A percentile compares a stretch with the other conserved stretches of the same genome.
These are phyloP conservation scores for Verticillium albo-atrum DNA, from an alignment of 2,329 filamentous ascomycete species.

Conservation along the genomic window DNA sequence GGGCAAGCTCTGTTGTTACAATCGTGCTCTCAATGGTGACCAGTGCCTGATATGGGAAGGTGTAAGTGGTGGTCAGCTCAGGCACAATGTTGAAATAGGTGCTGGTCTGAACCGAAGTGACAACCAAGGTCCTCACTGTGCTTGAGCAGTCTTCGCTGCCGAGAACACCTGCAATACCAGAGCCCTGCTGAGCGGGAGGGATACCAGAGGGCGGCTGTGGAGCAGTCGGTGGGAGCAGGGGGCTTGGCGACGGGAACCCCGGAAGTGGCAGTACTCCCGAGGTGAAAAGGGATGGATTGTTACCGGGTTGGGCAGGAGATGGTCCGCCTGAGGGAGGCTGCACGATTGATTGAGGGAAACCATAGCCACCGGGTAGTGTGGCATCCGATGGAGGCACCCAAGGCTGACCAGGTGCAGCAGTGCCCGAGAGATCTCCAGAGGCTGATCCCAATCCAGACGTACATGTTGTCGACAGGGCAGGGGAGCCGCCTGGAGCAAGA, in stretches of 20 bases:
- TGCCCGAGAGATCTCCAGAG: not conserved
- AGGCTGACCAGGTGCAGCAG: not conserved
- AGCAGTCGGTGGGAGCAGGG: not conserved
- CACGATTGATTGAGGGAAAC: not conserved
- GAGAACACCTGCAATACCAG: not conserved
- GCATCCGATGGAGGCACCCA: not conserved
- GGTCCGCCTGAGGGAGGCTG: not conserved
- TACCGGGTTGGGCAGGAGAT: not conserved
- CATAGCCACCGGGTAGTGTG: not conserved
- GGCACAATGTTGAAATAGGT: conserved; percentile 34
- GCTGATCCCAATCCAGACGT: not conserved
- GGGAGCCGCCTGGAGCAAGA: not conserved
- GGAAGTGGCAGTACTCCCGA: not conserved
- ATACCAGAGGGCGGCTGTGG: not conserved
- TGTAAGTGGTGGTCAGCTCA: conserved; percentile 34
- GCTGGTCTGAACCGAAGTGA: conserved; percentile 24
- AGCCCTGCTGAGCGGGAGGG: not conserved
- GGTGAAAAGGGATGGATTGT: not conserved
- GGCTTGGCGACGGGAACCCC: not conserved
- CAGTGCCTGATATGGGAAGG: conserved; percentile 14
- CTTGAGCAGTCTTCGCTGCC: not conserved
- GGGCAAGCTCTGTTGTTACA: not conserved
- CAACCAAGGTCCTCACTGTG: not conserved
- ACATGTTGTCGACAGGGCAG: not conserved
- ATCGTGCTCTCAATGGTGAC: conserved; percentile 6